Percentiles rank a stretch among this genome's conserved stretches.
These are phyloP conservation scores for Plantago coronopus DNA, from an alignment of 305 asterid species.

Conservation along the genomic window DNA sequence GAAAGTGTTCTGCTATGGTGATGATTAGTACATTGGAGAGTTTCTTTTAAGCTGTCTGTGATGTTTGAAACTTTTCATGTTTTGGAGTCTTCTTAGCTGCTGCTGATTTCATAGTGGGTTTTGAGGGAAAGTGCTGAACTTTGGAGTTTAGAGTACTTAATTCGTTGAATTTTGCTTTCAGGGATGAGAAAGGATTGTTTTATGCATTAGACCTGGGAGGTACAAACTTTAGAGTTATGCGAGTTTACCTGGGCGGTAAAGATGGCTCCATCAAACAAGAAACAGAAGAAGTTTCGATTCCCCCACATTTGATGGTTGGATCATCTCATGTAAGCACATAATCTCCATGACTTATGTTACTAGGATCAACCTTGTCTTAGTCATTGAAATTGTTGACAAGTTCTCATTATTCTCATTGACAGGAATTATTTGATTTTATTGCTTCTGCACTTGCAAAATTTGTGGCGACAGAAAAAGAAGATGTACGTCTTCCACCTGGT, in stretches of 20 bases:
- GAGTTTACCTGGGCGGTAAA: constrained; percentile 71
- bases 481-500: constrained; percentile 47
- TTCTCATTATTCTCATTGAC: constrained; percentile 24
- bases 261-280: constrained; percentile 48
- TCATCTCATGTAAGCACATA: constrained; percentile 61
- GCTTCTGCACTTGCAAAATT: constrained; percentile 63
- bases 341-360: neutral
- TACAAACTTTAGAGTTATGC: constrained; percentile 85
- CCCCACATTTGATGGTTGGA: constrained; percentile 82
- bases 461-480: constrained; percentile 68
- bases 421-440: constrained; percentile 78
- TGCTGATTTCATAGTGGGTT: too few species aligned
- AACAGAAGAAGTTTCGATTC: constrained; percentile 65
- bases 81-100: too few species aligned
- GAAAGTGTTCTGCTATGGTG: too few species aligned
- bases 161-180: constrained; percentile 29
- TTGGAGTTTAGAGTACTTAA: neutral
- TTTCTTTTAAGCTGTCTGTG: too few species aligned
- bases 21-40: too few species aligned
- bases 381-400: constrained; percentile 19
- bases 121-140: neutral
- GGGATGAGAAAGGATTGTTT: constrained; percentile 71
- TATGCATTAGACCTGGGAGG: constrained; percentile 96
- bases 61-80: too few species aligned
- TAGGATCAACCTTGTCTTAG: constrained; percentile 7